phyloP scores from a whole-genome alignment of 805 yeast species.

The Suhomyces sp. region DNA sequence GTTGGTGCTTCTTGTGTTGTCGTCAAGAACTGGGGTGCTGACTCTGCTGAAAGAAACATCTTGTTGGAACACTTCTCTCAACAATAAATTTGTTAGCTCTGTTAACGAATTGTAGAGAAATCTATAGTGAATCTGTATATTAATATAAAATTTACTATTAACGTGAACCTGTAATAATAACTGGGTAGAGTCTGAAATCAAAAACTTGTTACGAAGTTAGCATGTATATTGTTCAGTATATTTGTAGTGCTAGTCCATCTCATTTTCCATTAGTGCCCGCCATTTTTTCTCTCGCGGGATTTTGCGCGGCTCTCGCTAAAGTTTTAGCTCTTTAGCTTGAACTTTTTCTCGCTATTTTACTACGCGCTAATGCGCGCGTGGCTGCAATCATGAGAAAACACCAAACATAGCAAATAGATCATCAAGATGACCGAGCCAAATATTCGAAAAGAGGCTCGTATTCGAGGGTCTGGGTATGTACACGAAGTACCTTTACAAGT shows the following conservation, averaged over 20 bases:
- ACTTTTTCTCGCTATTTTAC: background rate
- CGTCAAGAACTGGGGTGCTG: conserved; percentile 99
- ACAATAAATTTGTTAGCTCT: conserved; percentile 33
- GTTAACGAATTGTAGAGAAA: background rate
- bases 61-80: conserved; percentile 94
- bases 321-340: background rate
- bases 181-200: no score
- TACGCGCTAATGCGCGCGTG: background rate
- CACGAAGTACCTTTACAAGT: background rate
- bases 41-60: conserved; percentile 94
- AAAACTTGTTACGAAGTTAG: background rate
- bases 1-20: conserved; percentile 99
- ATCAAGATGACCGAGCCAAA: conserved; percentile 9
- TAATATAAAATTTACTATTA: conserved; percentile 8
- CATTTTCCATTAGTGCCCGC: background rate
- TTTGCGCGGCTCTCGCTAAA: background rate
- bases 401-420: background rate
- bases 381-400: background rate
- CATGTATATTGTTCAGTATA: background rate
- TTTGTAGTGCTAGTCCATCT: background rate
- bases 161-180: no score
- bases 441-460: conserved; percentile 28
- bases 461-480: conserved; percentile 45
- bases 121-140: conserved; percentile 12
- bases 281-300: background rate